Evolutionary conservation across 306 rosid species (phyloP).

Genomic region (Boehmeria nivea): DNA sequence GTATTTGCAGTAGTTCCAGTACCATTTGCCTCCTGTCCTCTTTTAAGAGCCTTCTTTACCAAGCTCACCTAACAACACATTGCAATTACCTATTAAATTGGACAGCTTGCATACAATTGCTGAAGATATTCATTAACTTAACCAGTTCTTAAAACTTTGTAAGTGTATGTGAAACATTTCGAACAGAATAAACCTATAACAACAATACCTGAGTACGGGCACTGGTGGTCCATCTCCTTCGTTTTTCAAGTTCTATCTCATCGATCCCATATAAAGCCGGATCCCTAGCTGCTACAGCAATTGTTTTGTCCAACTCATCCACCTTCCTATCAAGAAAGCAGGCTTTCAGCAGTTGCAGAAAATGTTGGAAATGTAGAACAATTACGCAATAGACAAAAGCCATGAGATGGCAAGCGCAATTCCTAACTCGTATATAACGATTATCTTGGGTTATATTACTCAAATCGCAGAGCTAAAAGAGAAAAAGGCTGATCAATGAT

Average conservation of each 20-base stretch:
- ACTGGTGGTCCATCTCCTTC: conserved; percentile 85
- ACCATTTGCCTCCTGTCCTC: conserved; percentile 45
- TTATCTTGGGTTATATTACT: background rate
- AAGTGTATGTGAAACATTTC: background rate
- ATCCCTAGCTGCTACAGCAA: conserved; percentile 88
- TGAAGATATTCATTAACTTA: no score
- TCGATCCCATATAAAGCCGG: conserved; percentile 88
- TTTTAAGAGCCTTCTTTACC: conserved; percentile 53
- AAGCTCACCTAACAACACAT: conserved; percentile 51
- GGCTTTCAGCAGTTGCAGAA: conserved; percentile 49
- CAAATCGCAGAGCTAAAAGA: no score
- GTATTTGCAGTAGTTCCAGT: conserved; percentile 41
- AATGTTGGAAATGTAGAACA: background rate
- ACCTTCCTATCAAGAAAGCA: conserved; percentile 90
- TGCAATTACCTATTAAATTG: conserved; percentile 9
- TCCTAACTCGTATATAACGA: background rate
- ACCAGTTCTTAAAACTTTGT: no score
- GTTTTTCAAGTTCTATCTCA: conserved; percentile 74
- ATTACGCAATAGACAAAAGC: background rate
- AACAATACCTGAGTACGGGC: conserved; percentile 78
- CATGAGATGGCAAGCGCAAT: background rate
- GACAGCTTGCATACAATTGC: no score
- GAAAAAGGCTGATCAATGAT: no score
- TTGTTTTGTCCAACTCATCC: conserved; percentile 92
- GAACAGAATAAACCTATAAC: conserved; percentile 12